A percentile compares a stretch with the other conserved stretches of the same genome.
phyloP scores from a whole-genome alignment of 495 filamentous ascomycete species.

The Penicillium cosmopolitanum region DNA sequence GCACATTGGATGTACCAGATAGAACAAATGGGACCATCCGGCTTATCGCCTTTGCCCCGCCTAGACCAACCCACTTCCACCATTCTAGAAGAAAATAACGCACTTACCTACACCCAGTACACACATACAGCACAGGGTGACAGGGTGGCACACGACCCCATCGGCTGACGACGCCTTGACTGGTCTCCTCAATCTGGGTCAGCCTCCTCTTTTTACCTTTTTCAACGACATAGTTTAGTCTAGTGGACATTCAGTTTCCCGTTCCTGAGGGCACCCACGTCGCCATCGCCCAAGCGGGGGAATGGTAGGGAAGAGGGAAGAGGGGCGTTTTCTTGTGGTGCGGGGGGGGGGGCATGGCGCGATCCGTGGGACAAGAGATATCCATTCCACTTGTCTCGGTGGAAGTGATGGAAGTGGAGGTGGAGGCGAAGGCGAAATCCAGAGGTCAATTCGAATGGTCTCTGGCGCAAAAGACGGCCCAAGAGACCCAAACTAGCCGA shows the following conservation, averaged over 20 bases:
- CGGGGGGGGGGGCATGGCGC: neutral
- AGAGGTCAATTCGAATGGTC: neutral
- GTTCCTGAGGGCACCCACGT: conserved; percentile 5
- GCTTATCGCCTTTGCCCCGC: conserved; percentile 15
- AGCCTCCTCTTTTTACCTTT: too few relatives aligned
- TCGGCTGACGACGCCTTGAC: conserved; percentile 24
- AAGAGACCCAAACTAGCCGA: neutral
- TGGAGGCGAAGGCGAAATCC: neutral
- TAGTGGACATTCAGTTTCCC: neutral
- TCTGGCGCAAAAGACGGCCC: too few relatives aligned
- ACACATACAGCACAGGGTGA: too few relatives aligned
- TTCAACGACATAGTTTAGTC: too few relatives aligned
- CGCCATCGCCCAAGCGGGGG: neutral
- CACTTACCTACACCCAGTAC: too few relatives aligned
- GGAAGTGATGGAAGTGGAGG: neutral
- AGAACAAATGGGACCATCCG: neutral
- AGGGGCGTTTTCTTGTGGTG: neutral
- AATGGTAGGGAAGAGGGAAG: too few relatives aligned
- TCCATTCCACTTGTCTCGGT: neutral
- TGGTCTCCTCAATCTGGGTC: too few relatives aligned
- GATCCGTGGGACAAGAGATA: conserved; percentile 2
- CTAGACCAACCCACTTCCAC: neutral
- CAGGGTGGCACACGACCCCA: conserved; percentile 22
- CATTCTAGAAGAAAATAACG: too few relatives aligned
- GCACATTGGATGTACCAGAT: neutral